Percentiles rank a stretch among this genome's conserved stretches.
phyloP scores from a whole-genome alignment of 352 stramenopile genomes.

The Pythium grandisporangium region DNA sequence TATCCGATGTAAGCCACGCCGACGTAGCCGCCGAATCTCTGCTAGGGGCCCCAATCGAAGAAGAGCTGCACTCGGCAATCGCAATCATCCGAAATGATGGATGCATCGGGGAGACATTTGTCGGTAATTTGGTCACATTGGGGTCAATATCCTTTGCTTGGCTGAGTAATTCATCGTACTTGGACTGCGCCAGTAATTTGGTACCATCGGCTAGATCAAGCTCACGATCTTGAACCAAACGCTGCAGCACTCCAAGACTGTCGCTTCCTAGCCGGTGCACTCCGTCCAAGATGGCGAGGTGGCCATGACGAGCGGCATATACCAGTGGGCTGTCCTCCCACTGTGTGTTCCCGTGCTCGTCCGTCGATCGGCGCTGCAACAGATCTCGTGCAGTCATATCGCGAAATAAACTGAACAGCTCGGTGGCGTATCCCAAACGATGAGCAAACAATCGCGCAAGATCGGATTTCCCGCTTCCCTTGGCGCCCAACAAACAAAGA shows the following conservation, averaged over 20 bases:
- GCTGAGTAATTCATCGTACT: conserved; percentile 40
- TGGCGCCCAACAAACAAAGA: conserved; percentile 70
- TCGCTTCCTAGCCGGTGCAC: conserved; percentile 89
- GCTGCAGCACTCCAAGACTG: conserved; percentile 83
- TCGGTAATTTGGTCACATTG: conserved; percentile 3
- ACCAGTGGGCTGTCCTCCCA: conserved; percentile 92
- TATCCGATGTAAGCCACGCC: conserved; percentile 70
- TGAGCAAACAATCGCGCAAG: conserved; percentile 57
- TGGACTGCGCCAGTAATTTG: conserved; percentile 54
- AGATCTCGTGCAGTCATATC: conserved; percentile 93
- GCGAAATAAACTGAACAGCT: conserved; percentile 90
- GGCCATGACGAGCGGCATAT: conserved; percentile 75
- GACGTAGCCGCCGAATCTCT: conserved; percentile 37
- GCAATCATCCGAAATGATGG: conserved; percentile 86
- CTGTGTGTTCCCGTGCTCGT: conserved; percentile 77
- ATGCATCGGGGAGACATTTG: conserved; percentile 69
- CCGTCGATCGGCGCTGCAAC: conserved; percentile 83
- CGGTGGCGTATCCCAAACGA: conserved; percentile 71
- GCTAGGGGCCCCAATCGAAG: conserved; percentile 13
- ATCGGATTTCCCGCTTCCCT: conserved; percentile 80
- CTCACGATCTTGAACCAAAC: conserved; percentile 84
- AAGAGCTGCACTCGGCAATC: conserved; percentile 48
- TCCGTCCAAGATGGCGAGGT: conserved; percentile 88
- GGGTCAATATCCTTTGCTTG: conserved; percentile 10
- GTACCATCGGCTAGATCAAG: conserved; percentile 85